Conservation (phyloP, 257 asterid species). For the Lycium ferocissimum region DNA sequence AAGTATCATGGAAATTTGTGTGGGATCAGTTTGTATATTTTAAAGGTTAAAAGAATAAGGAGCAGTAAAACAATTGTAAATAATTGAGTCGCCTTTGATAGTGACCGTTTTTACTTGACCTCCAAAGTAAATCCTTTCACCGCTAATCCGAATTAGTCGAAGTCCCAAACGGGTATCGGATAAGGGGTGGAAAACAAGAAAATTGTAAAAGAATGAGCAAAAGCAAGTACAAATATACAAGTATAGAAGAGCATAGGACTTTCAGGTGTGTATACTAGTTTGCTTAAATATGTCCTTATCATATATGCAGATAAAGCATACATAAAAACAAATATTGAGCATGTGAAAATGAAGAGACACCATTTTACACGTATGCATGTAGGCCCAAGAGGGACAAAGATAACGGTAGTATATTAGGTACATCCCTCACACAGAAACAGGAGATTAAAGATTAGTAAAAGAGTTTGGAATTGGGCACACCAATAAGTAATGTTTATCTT, state of each 20-base stretch:
- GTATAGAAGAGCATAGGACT: conserved; percentile 24
- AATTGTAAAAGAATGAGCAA: background rate
- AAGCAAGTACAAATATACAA: conserved; percentile 12
- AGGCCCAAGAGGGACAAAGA: background rate
- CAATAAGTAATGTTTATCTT: background rate
- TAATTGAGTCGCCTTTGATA: background rate
- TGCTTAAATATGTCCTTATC: conserved; percentile 1
- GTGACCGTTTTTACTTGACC: background rate
- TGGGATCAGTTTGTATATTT: too few relatives aligned
- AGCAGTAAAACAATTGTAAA: too few relatives aligned
- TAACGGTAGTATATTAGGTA: background rate
- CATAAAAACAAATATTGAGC: background rate
- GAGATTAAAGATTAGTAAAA: background rate
- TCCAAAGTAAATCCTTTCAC: background rate
- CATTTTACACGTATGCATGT: conserved; percentile 1
- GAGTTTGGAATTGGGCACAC: background rate
- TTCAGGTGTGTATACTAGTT: conserved; percentile 13
- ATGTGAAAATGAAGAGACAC: background rate
- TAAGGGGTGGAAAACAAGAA: background rate
- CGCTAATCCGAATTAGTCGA: background rate
- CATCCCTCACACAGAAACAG: conserved; percentile 9
- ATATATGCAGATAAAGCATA: background rate
- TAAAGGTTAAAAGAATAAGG: too few relatives aligned
- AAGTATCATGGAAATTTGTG: background rate
- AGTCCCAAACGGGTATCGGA: background rate